Evolutionary conservation across 108 stramenopile genomes (phyloP).

Genomic region (Skeletonema potamos): DNA sequence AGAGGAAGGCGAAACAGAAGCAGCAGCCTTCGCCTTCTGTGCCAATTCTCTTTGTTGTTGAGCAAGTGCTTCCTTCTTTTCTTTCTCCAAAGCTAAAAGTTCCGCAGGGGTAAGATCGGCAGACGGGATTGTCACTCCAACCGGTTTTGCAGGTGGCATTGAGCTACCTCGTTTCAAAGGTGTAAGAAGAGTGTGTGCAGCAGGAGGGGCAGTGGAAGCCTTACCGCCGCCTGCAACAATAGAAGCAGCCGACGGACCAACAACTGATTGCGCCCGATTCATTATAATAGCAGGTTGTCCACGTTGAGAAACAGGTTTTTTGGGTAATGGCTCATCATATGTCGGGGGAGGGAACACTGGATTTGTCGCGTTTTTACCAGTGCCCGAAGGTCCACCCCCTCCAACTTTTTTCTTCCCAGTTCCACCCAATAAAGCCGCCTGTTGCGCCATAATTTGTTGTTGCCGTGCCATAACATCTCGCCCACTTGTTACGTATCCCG

Average conservation of each 20-base stretch:
- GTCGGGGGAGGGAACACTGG: slow-evolving; percentile 86
- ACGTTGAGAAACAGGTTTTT: slow-evolving; percentile 29
- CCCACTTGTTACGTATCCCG: slow-evolving; percentile 89
- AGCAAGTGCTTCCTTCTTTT: slow-evolving; percentile 25
- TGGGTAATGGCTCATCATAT: slow-evolving; percentile 78
- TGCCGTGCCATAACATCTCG: slow-evolving; percentile 84
- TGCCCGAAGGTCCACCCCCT: slow-evolving; percentile 86
- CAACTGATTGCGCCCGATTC: slow-evolving; percentile 12
- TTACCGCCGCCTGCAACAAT: slow-evolving; percentile 72
- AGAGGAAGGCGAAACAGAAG: slow-evolving; percentile 4
- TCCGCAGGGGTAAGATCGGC: slow-evolving; percentile 50
- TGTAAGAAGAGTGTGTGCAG: slow-evolving; percentile 74
- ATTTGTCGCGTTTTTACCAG: slow-evolving; percentile 62
- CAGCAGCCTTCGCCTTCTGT: slow-evolving; percentile 6
- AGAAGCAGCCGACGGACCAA: slow-evolving; percentile 61
- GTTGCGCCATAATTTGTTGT: slow-evolving; percentile 81
- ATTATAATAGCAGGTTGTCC: slow-evolving; percentile 22
- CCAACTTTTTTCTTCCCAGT: slow-evolving; percentile 62
- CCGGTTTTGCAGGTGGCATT: slow-evolving; percentile 29
- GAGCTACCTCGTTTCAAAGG: slow-evolving; percentile 65
- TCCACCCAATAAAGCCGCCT: slow-evolving; percentile 52
- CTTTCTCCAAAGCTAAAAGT: slow-evolving; percentile 35
- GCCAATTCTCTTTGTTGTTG: slow-evolving; percentile 35
- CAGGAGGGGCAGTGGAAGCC: slow-evolving; percentile 25
- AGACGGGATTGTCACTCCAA: slow-evolving; percentile 17